Evolutionary conservation across 2,329 filamentous ascomycete genomes (phyloP).

Genomic region (Dothiorella sarmentorum): DNA sequence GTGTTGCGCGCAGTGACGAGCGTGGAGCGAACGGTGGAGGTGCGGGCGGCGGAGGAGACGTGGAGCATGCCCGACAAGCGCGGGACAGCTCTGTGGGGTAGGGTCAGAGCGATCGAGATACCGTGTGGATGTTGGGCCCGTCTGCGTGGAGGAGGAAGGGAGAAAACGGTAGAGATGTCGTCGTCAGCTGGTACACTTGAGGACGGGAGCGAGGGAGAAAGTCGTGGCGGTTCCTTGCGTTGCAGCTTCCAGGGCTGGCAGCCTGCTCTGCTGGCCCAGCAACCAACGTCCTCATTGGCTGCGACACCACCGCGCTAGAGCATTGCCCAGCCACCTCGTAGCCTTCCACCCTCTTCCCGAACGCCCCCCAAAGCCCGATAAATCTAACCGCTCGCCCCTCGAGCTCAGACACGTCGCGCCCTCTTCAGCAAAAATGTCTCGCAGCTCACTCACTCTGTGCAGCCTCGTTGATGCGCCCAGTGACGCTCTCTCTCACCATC

Average conservation of each 20-base stretch:
- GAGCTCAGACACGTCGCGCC: conserved; percentile 2
- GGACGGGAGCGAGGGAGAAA: conserved; percentile 1
- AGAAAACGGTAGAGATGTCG: neutral
- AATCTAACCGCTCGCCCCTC: neutral
- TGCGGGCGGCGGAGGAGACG: neutral
- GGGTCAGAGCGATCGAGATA: neutral
- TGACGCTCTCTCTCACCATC: neutral
- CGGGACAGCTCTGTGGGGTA: neutral
- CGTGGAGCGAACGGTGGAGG: neutral
- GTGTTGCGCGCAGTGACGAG: neutral
- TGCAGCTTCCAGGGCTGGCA: conserved; percentile 14
- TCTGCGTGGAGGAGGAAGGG: neutral
- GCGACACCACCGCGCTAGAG: neutral
- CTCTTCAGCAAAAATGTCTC: neutral
- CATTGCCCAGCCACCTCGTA: neutral
- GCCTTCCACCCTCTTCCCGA: neutral
- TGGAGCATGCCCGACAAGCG: conserved; percentile 3
- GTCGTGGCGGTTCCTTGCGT: conserved; percentile 5
- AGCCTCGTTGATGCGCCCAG: neutral
- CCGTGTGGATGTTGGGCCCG: neutral
- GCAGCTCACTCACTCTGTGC: neutral
- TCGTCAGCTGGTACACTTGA: conserved; percentile 9
- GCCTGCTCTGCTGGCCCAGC: conserved; percentile 7
- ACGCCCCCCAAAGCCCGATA: neutral
- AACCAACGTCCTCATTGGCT: neutral